Evolutionary conservation across 2,329 filamentous ascomycete species (phyloP), one percentile per base, ranked within the genome.

Genomic region (Neofusicoccum parvum): DNA sequence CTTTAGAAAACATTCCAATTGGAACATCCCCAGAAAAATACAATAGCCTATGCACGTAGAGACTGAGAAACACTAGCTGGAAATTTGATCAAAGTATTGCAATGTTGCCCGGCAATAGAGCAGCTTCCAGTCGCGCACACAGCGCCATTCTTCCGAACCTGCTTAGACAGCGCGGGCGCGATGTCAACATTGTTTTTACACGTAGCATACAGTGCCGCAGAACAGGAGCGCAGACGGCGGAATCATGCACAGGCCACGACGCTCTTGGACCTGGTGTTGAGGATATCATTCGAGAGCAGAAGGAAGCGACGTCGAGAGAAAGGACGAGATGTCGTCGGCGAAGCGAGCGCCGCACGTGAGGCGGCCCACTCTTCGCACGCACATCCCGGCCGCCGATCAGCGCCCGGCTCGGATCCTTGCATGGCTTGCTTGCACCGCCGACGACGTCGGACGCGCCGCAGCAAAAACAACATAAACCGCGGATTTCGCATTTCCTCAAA

Each of bases 311-410:
- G 14, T 39, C 11, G 37, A 15, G 11, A 7, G 62, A 32, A 32
- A 34, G n/a, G 48, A 50, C 11, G 49, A 53, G 60, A 50, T 53
- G 60, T 60, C 41, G 56, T 60, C 36, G 46, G 36, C 34, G 17
- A 7, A 17, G 51, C 32, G 34, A n/a, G 43, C 46, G 12, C 14
- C 48, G 49, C 48, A 43, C 46, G 27, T 46, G 37, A 34, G 23
- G 20, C 14, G 41, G n/a, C 48, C 39, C 39, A 46, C 49, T 20
- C 11, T 9, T 36, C 23, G 23, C 23, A 23, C 23, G 23, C 23
- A 3, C 32, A 64, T 64, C 62, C 62, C 50, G 39, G 62, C 14
- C 23, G 62, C 23, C 56, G 50, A 64, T 64, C 62, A 54, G 50
- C 39, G 48, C 27, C 46, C 36, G 62, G 39, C 39, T 17, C 50